phyloP scores from a whole-genome alignment of 805 yeast genomes.

The Tetrapisispora iriomotensis region DNA sequence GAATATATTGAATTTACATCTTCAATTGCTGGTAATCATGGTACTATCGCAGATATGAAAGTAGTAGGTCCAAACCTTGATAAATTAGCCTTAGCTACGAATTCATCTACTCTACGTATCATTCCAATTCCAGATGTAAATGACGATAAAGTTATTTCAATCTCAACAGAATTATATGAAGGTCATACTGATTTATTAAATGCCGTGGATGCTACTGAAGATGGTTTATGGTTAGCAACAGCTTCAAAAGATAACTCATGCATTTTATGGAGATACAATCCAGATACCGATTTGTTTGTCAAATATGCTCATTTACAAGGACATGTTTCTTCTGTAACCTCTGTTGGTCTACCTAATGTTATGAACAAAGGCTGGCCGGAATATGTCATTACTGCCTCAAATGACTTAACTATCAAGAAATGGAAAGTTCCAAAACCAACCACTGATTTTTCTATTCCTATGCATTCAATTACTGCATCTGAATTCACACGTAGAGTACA shows the following conservation, averaged over 20 bases:
- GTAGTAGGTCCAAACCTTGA: conserved; percentile 54
- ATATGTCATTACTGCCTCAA: conserved; percentile 72
- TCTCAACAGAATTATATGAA: conserved; percentile 54
- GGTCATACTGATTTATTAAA: conserved; percentile 86
- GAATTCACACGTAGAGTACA: conserved; percentile 92
- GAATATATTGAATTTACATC: conserved; percentile 36
- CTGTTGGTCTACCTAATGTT: conserved; percentile 62
- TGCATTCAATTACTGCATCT: conserved; percentile 43
- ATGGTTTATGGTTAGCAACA: conserved; percentile 85
- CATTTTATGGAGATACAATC: conserved; percentile 65
- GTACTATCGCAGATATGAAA: conserved; percentile 84
- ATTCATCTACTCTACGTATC: conserved; percentile 79
- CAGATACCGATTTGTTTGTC: conserved; percentile 31
- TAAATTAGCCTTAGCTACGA: conserved; percentile 78
- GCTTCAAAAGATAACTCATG: conserved; percentile 87
- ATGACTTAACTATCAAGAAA: conserved; percentile 75
- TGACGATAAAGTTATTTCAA: conserved; percentile 23
- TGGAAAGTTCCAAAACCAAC: conserved; percentile 62
- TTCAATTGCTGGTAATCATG: conserved; percentile 85
- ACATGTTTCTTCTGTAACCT: conserved; percentile 79
- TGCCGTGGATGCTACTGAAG: conserved; percentile 62
- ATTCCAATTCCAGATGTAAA: conserved; percentile 33
- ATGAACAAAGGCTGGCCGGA: conserved; percentile 40
- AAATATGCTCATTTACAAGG: conserved; percentile 64
- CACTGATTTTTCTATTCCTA: conserved; percentile 10